A percentile compares a stretch with the other conserved stretches of the same genome.
These are phyloP conservation scores for Monilinia fructicola DNA, from an alignment of 2,329 filamentous ascomycete genomes.

Conservation along the genomic window DNA sequence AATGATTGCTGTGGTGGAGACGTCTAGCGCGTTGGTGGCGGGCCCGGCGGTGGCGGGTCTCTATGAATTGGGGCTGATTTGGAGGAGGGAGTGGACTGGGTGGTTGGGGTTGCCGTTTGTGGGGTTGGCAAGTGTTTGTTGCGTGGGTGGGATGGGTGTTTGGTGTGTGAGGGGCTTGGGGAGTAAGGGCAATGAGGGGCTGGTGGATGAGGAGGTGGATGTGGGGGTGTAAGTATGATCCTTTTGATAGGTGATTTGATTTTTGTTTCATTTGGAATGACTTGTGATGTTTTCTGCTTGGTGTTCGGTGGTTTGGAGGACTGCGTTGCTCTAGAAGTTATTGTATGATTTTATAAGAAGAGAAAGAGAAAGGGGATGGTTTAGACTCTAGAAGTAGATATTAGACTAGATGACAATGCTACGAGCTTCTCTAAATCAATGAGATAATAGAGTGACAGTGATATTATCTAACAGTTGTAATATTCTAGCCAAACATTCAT, in stretches of 20 bases:
- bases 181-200: not conserved
- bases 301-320: not conserved
- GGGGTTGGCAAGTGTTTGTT: conserved; percentile 8
- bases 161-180: conserved; percentile 11
- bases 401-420: not conserved
- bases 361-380: no score
- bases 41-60: conserved; percentile 33
- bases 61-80: conserved; percentile 34
- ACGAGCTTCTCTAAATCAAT: not conserved
- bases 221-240: not conserved
- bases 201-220: not conserved
- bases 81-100: conserved; percentile 32
- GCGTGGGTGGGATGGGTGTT: conserved; percentile 2
- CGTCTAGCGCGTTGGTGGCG: conserved; percentile 30
- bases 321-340: not conserved
- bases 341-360: not conserved
- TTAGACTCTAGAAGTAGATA: not conserved
- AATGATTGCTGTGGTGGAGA: conserved; percentile 35
- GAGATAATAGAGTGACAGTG: no score
- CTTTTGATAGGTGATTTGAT: not conserved
- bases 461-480: rapidly evolving
- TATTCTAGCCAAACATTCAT: no score
- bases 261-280: not conserved
- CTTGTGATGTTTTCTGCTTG: no score
- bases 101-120: conserved; percentile 35